These are phyloP conservation scores for Tilletia setariae DNA, from an alignment of 1,284 basidiomycete genomes.

Conservation along the genomic window DNA sequence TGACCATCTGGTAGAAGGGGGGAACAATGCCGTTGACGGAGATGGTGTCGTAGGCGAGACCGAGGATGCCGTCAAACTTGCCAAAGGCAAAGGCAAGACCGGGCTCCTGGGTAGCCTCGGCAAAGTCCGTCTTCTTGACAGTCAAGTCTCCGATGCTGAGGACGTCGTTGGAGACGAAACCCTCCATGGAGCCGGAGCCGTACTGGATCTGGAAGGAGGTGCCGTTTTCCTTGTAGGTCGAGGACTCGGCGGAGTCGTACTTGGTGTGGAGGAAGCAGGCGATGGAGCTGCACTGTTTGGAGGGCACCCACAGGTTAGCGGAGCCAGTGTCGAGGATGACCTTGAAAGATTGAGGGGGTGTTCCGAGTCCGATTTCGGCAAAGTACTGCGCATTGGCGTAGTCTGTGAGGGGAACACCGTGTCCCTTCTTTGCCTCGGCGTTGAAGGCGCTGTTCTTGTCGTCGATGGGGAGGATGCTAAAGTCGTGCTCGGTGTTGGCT, in stretches of 20 bases:
- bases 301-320: slow-evolving; percentile 91
- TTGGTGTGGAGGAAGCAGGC: slow-evolving; percentile 96
- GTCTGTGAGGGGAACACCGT: slow-evolving; percentile 74
- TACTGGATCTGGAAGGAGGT: slow-evolving; percentile 89
- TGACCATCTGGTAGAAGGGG: slow-evolving; percentile 92
- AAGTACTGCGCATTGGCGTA: slow-evolving; percentile 69
- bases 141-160: slow-evolving; percentile 79
- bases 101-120: slow-evolving; percentile 93
- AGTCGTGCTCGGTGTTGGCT: slow-evolving; percentile 60
- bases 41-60: slow-evolving; percentile 93
- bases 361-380: slow-evolving; percentile 78
- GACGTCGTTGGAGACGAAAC: slow-evolving; percentile 83
- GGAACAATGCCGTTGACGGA: slow-evolving; percentile 89
- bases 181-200: slow-evolving; percentile 94
- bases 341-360: slow-evolving; percentile 71
- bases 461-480: slow-evolving; percentile 55
- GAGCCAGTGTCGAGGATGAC: slow-evolving; percentile 85
- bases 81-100: slow-evolving; percentile 89
- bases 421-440: slow-evolving; percentile 66
- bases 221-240: slow-evolving; percentile 88
- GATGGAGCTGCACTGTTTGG: slow-evolving; percentile 81
- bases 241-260: slow-evolving; percentile 73
- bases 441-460: slow-evolving; percentile 34
- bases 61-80: slow-evolving; percentile 91
- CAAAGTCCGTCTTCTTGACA: slow-evolving; percentile 80